Conservation (phyloP, 177 flowering plant species). For the Vitis hybrid region DNA sequence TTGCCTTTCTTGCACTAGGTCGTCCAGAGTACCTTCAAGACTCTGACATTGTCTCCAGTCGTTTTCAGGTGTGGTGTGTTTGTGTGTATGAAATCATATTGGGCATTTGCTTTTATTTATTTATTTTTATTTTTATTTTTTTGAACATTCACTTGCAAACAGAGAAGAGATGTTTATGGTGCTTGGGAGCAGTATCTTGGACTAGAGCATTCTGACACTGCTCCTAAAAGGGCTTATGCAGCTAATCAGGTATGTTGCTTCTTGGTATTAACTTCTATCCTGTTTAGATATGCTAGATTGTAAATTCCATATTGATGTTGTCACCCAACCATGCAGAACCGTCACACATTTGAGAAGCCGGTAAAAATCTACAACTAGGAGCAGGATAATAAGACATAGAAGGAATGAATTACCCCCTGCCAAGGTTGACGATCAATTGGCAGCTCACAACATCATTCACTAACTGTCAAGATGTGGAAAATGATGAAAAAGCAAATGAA, state of each 20-base stretch:
- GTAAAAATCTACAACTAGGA: slow-evolving; percentile 68
- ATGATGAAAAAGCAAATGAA: background rate
- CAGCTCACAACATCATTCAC: background rate
- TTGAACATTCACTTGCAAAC: background rate
- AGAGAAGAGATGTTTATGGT: slow-evolving; percentile 82
- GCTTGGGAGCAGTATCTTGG: slow-evolving; percentile 88
- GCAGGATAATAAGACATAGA: background rate
- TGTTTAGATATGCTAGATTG: background rate
- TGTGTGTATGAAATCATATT: background rate
- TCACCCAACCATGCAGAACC: slow-evolving; percentile 46
- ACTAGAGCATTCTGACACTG: slow-evolving; percentile 62
- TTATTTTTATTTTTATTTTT: background rate
- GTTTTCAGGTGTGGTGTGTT: slow-evolving; percentile 62
- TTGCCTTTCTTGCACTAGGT: slow-evolving; percentile 75
- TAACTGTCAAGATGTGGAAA: background rate
- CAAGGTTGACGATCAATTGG: background rate
- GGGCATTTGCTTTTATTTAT: background rate
- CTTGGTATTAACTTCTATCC: too few relatives aligned
- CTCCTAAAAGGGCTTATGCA: slow-evolving; percentile 59
- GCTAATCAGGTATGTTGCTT: slow-evolving; percentile 49
- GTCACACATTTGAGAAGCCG: slow-evolving; percentile 70
- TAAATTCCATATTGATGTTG: too few relatives aligned
- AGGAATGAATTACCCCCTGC: background rate
- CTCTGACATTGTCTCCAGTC: slow-evolving; percentile 59
- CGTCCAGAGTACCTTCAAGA: slow-evolving; percentile 86